Evolutionary conservation across 306 rosid genomes (phyloP), one percentile per base, ranked within the genome.

Genomic region (Vigna mungo): DNA sequence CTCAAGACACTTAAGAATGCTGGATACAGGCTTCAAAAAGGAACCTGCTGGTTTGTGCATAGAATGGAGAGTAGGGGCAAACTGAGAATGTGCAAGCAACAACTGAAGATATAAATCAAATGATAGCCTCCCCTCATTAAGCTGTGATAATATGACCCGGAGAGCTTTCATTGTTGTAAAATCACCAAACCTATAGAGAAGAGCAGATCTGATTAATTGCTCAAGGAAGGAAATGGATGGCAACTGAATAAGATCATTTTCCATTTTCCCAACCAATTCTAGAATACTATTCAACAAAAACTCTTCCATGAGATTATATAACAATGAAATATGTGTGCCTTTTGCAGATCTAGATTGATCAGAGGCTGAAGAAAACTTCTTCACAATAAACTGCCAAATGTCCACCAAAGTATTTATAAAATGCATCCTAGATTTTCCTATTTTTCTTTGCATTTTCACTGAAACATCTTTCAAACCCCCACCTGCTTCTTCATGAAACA

Each of bases 41-140:
- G 89, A 85, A 76, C 94, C 93, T 71, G 90, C 77, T 49, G 71
- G 71, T 81, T 75, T 83, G 78, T 61, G 64, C 64, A 80, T 61
- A 36, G 89, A 89, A 62, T 72, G 85, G 48, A 94, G 78, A 61
- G 90, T 88, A 58, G 90, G 77, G 47, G 88, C 95, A 89, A 94
- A 92, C 32, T 94, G 96, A 78, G 97, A 92, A 87, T 94, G 97
- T 32, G 93, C 87, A 77, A 92, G 90, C 61, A 94, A 82, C 74
- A 94, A 89, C 76, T 87, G 91, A 36, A 92, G 90, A 84, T 89
- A 84, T 78, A 83, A 71, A 71, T 80, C 89, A 74, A 71, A 80
- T 14, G 89, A 82, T 78, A 92, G 82, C 65, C 63, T 84, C 14
- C 97, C 93, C 41, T 85, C 92, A 14, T 74, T 78, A 56, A 94